These are phyloP conservation scores for Globisporangium cederbergense DNA, from an alignment of 352 stramenopile species.

Conservation along the genomic window DNA sequence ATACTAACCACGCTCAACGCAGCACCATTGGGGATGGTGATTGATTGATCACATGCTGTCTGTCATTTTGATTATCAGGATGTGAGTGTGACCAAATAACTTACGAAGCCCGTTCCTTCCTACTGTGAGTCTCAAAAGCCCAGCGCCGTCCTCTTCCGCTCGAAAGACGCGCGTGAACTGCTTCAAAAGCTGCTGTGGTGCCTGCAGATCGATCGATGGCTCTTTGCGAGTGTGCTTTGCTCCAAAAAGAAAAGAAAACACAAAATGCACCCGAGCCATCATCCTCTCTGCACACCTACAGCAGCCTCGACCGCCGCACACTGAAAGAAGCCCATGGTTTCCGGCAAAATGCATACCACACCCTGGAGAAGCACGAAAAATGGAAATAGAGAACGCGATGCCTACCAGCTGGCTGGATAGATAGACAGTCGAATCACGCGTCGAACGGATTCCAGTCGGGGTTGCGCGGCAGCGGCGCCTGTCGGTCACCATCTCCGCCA, in stretches of 20 bases:
- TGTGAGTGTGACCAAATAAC: conserved; percentile 9
- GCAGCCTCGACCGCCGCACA: not conserved
- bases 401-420: not conserved
- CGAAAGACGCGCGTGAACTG: not conserved
- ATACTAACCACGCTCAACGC: not conserved
- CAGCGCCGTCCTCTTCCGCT: not conserved
- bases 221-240: not conserved
- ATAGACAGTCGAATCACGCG: conserved; percentile 1
- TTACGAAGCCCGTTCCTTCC: conserved; percentile 6
- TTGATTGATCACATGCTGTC: not conserved
- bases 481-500: not conserved
- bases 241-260: not conserved
- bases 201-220: not conserved
- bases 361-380: not conserved
- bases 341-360: not conserved
- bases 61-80: not conserved
- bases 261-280: not conserved
- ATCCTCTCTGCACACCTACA: not conserved
- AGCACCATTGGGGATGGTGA: too few relatives aligned
- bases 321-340: not conserved
- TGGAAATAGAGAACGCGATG: not conserved
- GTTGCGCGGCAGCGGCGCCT: not conserved
- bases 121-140: not conserved
- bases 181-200: not conserved
- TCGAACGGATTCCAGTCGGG: conserved; percentile 13